Base-by-base conservation (phyloP, 73 alveolate genomes). In the Effrenium voratum region DNA sequence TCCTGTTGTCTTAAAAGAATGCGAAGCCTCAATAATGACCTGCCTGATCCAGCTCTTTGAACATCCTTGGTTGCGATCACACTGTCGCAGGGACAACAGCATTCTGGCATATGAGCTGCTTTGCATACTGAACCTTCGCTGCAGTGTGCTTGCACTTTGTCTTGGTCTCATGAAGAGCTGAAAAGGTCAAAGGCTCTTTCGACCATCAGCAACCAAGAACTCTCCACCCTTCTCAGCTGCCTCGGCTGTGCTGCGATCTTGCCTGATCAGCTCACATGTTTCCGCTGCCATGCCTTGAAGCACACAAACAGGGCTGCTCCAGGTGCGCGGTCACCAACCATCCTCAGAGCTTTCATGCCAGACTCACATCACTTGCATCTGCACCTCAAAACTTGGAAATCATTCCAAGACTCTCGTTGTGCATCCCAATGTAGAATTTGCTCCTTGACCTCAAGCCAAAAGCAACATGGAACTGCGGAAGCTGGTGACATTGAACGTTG, bases 341-440 rank as follows among this genome's bases (percentile, higher is more conserved):
- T 87, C 95, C 95, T 87, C 36, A 59, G 77, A 3, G 4, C 45
- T 46, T 26, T 24, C 36, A 19, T 15, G 72, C 43, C 12, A 47
- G 26, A 81, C 1, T 46, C 76, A 28, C 46, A 38, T 79, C 76
- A 5, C 52, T 34, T 16, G 40, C 28, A 30, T 32, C 5, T 10
- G n/a, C 72, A 57, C 28, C n/a, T 22, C 72, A 26, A 28, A 26
- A 44, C 26, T 12, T 44, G 49, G 46, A 22, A 22, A 28, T 30
- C 28, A 28, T 19, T 57, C 97, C 98, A 22, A 70, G 90, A n/a
- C 13, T 30, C 90, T 91, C 98, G 19, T 91, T 91, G 98, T 91
- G 98, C 98, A 91, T 91, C 1, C 98, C 98, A 38, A 91, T 73
- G 98, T 91, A 91, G 98, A 91, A 91, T 90, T 73, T 91, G 95